Base-by-base conservation (phyloP, 352 stramenopile species). In the Pythium dissotocum region DNA sequence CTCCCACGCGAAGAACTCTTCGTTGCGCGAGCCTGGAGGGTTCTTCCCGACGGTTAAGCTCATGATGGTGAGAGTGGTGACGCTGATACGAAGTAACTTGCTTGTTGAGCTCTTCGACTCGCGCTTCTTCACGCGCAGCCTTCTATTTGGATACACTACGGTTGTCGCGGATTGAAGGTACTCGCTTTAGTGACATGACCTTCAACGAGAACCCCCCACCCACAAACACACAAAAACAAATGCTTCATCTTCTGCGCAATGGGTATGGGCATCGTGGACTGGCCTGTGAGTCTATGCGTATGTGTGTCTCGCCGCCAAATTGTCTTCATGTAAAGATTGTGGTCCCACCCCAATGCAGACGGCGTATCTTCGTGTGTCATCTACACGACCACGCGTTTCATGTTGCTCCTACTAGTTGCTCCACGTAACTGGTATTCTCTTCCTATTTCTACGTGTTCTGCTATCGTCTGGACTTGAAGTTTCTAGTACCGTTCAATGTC, bases 1-100 rank as follows among this genome's bases (percentile, higher is more conserved):
- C 77, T 90, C 84, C 86, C 86, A 94, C 48, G 76, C 71, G 63
- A 91, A 94, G 75, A 94, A 93, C 64, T 94, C 86, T 21, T 89
- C 82, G 66, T 89, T 92, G 59, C 84, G 77, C 49, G 76, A 89
- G 56, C 86, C 86, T 4, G 83, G 81, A 36, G 85, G 48, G 73
- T 94, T 94, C 79, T 90, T 90, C 32, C 86, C 86, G 40, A 80
- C 79, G 44, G 52, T 40, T 9, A 49, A 46, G 55, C 42, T 67
- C 46, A 70, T 66, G 4, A 12, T 62, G 6, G 9, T 6, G 7
- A 7, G 5, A 6, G 24, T 62, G 6, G 9, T 6, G 7, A 7
- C n/a, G 46, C 38, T 44, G 35, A 13, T 42, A 24, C 21, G 21
- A 24, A 48, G 5, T 42, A 14, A 54, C 21, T 14, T 48, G 38